These are phyloP conservation scores for Rhizopus microsporus DNA, from an alignment of 371 early-diverging fungal species.

Conservation along the genomic window DNA sequence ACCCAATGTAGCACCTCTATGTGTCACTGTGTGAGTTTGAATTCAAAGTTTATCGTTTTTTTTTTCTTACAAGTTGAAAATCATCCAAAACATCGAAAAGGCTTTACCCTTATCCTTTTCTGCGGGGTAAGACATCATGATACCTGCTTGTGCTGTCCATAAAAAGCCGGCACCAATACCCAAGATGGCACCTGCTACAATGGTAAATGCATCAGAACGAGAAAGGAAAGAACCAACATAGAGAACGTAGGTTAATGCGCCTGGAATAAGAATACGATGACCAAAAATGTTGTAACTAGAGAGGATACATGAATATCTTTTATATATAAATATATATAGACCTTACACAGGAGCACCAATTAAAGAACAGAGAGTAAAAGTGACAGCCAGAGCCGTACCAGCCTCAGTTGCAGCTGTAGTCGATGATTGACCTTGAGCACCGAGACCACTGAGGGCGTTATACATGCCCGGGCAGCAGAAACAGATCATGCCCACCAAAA, in stretches of 20 bases:
- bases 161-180: constrained; percentile 61
- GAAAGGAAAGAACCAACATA: constrained; percentile 61
- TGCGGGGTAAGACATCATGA: constrained; percentile 79
- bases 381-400: constrained; percentile 66
- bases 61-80: constrained; percentile 63
- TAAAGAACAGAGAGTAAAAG: constrained; percentile 69
- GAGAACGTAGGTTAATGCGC: constrained; percentile 57
- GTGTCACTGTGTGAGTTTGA: no score
- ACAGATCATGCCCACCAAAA: constrained; percentile 72
- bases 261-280: constrained; percentile 53
- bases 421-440: constrained; percentile 55
- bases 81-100: constrained; percentile 74
- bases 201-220: constrained; percentile 44
- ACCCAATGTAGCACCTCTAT: constrained; percentile 1
- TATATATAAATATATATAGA: constrained; percentile 20
- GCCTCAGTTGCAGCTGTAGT: constrained; percentile 63
- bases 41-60: constrained; percentile 5
- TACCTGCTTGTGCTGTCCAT: constrained; percentile 73
- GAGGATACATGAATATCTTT: background rate
- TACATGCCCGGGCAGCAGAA: constrained; percentile 87
- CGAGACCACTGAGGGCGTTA: constrained; percentile 68
- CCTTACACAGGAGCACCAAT: constrained; percentile 62
- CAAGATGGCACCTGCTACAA: constrained; percentile 61
- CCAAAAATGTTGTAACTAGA: constrained; percentile 58
- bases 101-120: constrained; percentile 73